Evolutionary conservation across 2,329 filamentous ascomycete genomes (phyloP).

Genomic region (Aspergillus clavatus): DNA sequence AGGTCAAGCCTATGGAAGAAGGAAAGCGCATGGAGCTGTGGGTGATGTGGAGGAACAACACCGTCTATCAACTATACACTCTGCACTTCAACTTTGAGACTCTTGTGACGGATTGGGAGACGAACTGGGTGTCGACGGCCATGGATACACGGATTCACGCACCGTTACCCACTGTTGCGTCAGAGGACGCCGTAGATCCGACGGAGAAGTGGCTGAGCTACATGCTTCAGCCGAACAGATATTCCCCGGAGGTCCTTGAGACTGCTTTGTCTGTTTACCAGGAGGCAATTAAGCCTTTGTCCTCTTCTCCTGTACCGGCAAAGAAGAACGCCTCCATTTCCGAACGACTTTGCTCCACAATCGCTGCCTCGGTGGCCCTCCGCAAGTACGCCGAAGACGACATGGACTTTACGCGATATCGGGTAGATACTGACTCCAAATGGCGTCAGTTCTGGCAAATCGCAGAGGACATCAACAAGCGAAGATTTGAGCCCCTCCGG

Average conservation of each 20-base stretch:
- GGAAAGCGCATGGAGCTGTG: constrained; percentile 61
- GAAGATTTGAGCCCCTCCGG: constrained; percentile 74
- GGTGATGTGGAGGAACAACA: constrained; percentile 81
- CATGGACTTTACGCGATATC: constrained; percentile 72
- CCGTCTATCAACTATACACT: constrained; percentile 68
- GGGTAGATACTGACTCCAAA: constrained; percentile 68
- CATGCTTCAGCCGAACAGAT: constrained; percentile 77
- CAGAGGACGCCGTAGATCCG: constrained; percentile 62
- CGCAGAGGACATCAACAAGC: constrained; percentile 78
- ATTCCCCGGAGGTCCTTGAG: constrained; percentile 73
- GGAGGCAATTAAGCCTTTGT: constrained; percentile 50
- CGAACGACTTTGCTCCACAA: constrained; percentile 68
- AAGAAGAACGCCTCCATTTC: constrained; percentile 56
- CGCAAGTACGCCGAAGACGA: constrained; percentile 57
- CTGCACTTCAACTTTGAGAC: constrained; percentile 68
- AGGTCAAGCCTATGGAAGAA: constrained; percentile 51
- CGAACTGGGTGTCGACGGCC: constrained; percentile 66
- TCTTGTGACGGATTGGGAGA: constrained; percentile 57
- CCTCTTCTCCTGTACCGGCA: constrained; percentile 38
- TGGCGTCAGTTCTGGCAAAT: constrained; percentile 90
- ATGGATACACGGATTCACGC: constrained; percentile 54
- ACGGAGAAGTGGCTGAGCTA: constrained; percentile 83
- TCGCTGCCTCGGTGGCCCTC: constrained; percentile 65
- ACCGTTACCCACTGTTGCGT: constrained; percentile 54
- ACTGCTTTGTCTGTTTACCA: constrained; percentile 79